Evolutionary conservation across 202 grass and related monocot genomes (phyloP).

Genomic region (Setaria italica): DNA sequence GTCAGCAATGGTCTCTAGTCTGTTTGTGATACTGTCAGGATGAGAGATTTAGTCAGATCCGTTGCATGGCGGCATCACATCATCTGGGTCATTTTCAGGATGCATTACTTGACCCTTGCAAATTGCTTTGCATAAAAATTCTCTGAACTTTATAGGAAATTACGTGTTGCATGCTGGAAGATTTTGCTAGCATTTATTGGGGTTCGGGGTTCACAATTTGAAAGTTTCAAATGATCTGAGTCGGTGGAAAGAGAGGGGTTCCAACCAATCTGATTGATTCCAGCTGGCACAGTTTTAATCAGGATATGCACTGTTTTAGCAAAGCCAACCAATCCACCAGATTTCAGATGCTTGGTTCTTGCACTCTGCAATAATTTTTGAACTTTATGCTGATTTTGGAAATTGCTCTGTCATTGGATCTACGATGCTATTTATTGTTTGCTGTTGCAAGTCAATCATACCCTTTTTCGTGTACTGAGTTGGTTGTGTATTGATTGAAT

Average conservation of each 20-base stretch:
- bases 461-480: constrained; percentile 23
- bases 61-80: constrained; percentile 53
- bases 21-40: constrained; percentile 31
- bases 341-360: constrained; percentile 37
- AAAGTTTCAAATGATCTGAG: background rate
- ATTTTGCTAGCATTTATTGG: background rate
- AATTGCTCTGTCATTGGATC: background rate
- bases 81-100: constrained; percentile 23
- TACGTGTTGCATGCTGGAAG: background rate
- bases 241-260: background rate
- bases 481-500: constrained; percentile 48
- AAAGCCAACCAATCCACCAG: background rate
- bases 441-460: constrained; percentile 21
- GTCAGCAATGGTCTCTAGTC: constrained; percentile 42
- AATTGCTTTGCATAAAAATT: background rate
- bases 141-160: background rate
- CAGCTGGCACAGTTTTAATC: constrained; percentile 9
- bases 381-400: constrained; percentile 6
- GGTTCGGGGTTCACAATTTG: background rate
- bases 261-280: background rate
- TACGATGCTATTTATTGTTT: constrained; percentile 40
- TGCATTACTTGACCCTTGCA: background rate
- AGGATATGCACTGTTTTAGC: background rate
- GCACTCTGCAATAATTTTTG: constrained; percentile 18
- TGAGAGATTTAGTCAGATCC: constrained; percentile 30